Evolutionary conservation across 2,329 filamentous ascomycete genomes (phyloP), one percentile per base, ranked within the genome.

Genomic region (Colletotrichum costaricense): DNA sequence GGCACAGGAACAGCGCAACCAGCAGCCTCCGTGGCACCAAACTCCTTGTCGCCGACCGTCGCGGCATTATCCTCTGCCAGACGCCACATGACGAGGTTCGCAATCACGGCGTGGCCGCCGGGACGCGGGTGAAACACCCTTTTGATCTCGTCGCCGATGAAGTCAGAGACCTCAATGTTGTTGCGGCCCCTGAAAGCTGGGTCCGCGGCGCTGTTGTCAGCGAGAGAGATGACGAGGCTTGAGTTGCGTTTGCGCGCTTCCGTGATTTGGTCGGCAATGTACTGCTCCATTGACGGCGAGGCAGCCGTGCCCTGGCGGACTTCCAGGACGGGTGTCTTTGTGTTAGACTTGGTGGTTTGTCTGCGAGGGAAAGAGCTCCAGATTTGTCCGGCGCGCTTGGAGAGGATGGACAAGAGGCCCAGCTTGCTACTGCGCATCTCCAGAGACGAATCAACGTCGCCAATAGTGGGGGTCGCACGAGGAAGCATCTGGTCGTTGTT

Each of bases 81-180:
- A 24, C 58, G 58, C 35, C 58, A 28, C 22, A 62, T 3, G 14
- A 62, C 35, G 35, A 62, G 35, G 33, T 30, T 46, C 7, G 58
- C 58, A 11, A 62, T 62, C 22, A 62, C 11, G 58, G 58, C 58
- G 35, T 62, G 58, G 22, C 58, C 58, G 35, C 7, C 22, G 2
- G 58, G 58, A 19, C 35, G 58, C 58, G 58, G 58, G 58, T 62
- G 58, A 8, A 62, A 62, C 35, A 62, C 58, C 4, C 58, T 42
- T 16, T 46, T 46, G 35, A 28, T 11, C 4, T 62, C 35, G 35
- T 46, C 24, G 6, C 58, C 35, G 4, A 62, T 22, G 7, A 62
- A n/a, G 24, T n/a, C 16, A 1, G 24, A n/a, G 22, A 62, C 8
- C 8, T 46, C 1, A 4, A 46, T 16, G 8, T 2, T 12, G 24